Evolutionary conservation across 2,329 filamentous ascomycete species (phyloP).

Genomic region (Trichophyton verrucosum): DNA sequence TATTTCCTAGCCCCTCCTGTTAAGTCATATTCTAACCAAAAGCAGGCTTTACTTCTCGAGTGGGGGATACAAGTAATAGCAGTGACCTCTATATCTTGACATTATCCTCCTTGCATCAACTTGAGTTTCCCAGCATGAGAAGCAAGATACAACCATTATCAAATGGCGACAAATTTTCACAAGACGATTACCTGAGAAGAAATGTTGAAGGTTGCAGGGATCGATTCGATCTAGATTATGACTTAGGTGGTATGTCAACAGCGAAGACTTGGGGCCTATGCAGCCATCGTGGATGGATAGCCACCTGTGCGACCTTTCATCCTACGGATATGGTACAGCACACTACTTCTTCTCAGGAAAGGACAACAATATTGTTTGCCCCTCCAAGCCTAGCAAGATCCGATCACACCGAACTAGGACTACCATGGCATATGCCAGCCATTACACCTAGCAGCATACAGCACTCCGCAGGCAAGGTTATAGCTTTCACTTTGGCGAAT

Average conservation of each 20-base stretch:
- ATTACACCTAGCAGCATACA: slow-evolving; percentile 12
- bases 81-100: neutral
- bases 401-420: slow-evolving; percentile 10
- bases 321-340: slow-evolving; percentile 48
- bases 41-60: neutral
- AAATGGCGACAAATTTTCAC: neutral
- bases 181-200: slow-evolving; percentile 20
- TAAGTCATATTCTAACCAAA: neutral
- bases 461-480: slow-evolving; percentile 16
- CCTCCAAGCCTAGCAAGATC: slow-evolving; percentile 12
- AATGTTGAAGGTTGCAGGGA: slow-evolving; percentile 24
- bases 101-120: neutral
- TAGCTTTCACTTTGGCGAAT: slow-evolving; percentile 21
- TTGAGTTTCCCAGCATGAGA: neutral
- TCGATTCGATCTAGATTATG: slow-evolving; percentile 38
- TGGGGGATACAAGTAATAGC: neutral
- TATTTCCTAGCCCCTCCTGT: neutral
- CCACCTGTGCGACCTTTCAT: slow-evolving; percentile 41
- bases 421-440: slow-evolving; percentile 12
- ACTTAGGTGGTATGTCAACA: slow-evolving; percentile 39
- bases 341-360: slow-evolving; percentile 36
- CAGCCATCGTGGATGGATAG: slow-evolving; percentile 30
- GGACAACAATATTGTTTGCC: slow-evolving; percentile 29
- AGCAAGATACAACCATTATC: neutral
- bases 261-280: slow-evolving; percentile 44